Percentiles rank a stretch among this genome's conserved stretches.
Evolutionary conservation across 2,329 filamentous ascomycete species (phyloP).

Genomic region (Myriangium duriaei): DNA sequence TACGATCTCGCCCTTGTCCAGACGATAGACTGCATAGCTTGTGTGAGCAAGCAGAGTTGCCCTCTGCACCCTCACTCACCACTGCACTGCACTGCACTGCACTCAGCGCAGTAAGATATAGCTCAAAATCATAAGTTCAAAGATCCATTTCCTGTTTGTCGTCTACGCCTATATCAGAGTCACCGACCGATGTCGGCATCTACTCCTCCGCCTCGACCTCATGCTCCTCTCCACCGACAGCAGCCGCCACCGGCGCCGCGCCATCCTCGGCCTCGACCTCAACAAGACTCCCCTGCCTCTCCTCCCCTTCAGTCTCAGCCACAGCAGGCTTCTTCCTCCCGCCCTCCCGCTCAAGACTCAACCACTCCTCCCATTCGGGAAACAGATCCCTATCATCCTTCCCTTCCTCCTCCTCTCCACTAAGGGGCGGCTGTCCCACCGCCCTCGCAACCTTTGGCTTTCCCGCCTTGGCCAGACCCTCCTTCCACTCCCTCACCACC

Average conservation of each 20-base stretch:
- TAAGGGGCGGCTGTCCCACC: conserved; percentile 62
- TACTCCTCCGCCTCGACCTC: not conserved
- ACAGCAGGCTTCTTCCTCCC: conserved; percentile 31
- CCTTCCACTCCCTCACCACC: conserved; percentile 70
- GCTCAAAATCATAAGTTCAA: too few species aligned
- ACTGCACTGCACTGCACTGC: too few species aligned
- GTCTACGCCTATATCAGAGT: too few species aligned
- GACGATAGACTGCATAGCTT: too few species aligned
- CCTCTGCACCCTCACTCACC: too few species aligned
- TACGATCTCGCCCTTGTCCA: too few species aligned
- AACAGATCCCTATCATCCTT: conserved; percentile 67
- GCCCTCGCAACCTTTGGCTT: conserved; percentile 75
- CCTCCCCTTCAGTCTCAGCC: conserved; percentile 21
- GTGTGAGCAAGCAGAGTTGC: too few species aligned
- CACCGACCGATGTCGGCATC: too few species aligned
- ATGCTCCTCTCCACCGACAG: conserved; percentile 10
- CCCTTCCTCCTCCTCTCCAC: conserved; percentile 32
- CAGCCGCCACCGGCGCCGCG: conserved; percentile 12
- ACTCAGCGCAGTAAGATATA: too few species aligned
- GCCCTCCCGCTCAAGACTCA: conserved; percentile 67
- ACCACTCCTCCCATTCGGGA: conserved; percentile 88
- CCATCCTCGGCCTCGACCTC: conserved; percentile 11
- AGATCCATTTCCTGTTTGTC: too few species aligned
- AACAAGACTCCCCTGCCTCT: conserved; percentile 2
- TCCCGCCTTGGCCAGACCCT: conserved; percentile 66